These are phyloP conservation scores for Periconia digitata DNA, from an alignment of 2,329 filamentous ascomycete species.

Conservation along the genomic window DNA sequence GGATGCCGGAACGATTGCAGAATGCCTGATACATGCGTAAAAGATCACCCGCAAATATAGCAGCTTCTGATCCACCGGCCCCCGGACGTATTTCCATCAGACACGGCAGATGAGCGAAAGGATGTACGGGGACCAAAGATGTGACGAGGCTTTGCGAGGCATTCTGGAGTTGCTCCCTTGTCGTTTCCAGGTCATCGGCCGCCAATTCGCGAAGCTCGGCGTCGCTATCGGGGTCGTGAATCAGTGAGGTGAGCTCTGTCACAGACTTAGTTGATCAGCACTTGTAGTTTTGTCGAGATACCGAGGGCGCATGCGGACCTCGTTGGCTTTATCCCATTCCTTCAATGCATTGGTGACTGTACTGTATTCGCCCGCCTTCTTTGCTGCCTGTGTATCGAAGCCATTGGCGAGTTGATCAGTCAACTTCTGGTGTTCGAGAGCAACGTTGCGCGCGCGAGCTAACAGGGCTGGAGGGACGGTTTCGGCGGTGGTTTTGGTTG, in stretches of 20 bases:
- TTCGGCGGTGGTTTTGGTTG: constrained; percentile 27
- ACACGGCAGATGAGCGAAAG: constrained; percentile 87
- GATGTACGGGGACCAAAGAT: constrained; percentile 81
- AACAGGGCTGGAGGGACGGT: constrained; percentile 58
- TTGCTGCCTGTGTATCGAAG: constrained; percentile 60
- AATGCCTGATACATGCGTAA: constrained; percentile 87
- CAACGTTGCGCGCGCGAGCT: constrained; percentile 56
- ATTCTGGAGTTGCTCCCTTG: constrained; percentile 61
- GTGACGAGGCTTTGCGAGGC: constrained; percentile 71
- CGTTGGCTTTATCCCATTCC: constrained; percentile 60
- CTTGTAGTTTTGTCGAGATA: background rate
- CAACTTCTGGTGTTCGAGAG: constrained; percentile 58
- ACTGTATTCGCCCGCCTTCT: constrained; percentile 59
- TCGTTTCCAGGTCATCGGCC: constrained; percentile 69
- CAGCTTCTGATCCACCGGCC: constrained; percentile 86
- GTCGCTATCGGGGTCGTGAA: constrained; percentile 67
- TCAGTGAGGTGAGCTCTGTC: constrained; percentile 72
- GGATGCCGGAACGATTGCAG: constrained; percentile 69
- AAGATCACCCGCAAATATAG: constrained; percentile 84
- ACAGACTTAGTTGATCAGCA: constrained; percentile 50
- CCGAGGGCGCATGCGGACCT: constrained; percentile 45
- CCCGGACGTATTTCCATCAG: constrained; percentile 90
- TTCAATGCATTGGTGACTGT: constrained; percentile 55
- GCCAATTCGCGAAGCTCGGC: constrained; percentile 62
- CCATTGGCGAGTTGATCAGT: constrained; percentile 54